Conservation (phyloP, 2,329 filamentous ascomycete genomes). For the Parascedosporium putredinis region DNA sequence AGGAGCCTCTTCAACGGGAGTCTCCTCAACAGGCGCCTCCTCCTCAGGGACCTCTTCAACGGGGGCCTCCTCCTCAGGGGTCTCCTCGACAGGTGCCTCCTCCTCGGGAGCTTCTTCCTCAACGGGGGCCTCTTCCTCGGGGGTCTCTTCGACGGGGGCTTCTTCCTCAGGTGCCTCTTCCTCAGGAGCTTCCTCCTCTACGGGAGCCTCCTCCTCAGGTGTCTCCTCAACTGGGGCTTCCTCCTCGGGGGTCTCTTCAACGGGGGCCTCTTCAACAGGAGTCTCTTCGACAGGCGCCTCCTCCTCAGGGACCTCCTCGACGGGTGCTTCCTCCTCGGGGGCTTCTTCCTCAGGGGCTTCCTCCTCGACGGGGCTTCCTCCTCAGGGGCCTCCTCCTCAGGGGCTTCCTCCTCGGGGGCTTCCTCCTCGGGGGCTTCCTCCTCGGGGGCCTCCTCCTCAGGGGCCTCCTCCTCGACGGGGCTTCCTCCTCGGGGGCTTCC, state of each 20-base stretch:
- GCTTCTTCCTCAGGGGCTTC: not conserved
- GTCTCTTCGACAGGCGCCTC: not conserved
- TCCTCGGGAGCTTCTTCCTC: not conserved
- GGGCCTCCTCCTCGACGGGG: not conserved
- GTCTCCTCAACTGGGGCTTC: not conserved
- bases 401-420: not conserved
- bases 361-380: not conserved
- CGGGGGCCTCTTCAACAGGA: not conserved
- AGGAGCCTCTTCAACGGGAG: not conserved
- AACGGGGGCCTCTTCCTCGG: not conserved
- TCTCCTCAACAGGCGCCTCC: not conserved
- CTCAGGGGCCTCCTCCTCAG: not conserved
- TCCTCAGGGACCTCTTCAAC: not conserved
- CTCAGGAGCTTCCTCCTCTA: not conserved
- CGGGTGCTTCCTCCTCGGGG: not conserved
- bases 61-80: not conserved
- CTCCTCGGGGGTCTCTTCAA: not conserved
- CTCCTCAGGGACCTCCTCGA: not conserved
- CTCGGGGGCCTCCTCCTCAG: not conserved
- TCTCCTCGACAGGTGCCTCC: not conserved
- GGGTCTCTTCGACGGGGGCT: not conserved
- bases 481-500: not conserved
- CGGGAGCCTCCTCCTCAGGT: not conserved
- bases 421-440: not conserved
- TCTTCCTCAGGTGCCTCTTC: not conserved